These are phyloP conservation scores for Macrophomina pseudophaseolina DNA, from an alignment of 2,329 filamentous ascomycete species.

Conservation along the genomic window DNA sequence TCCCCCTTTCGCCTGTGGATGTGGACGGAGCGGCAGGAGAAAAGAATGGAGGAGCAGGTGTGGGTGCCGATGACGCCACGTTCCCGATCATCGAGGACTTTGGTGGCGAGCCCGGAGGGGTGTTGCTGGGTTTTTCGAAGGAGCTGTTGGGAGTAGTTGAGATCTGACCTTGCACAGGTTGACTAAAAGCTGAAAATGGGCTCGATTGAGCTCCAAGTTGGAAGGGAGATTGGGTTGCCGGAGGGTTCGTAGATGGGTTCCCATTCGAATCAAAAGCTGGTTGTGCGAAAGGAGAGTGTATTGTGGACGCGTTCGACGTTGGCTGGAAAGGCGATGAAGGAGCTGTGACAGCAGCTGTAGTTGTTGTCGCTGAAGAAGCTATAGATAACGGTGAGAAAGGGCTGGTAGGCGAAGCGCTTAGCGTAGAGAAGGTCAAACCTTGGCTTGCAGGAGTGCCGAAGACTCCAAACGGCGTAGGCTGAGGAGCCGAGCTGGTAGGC, in stretches of 20 bases:
- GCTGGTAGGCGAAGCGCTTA: not conserved
- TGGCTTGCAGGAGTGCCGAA: slow-evolving; percentile 11
- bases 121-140: slow-evolving; percentile 13
- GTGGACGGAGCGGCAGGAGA: not conserved
- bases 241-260: not conserved
- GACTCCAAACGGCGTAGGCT: not conserved
- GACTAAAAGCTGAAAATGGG: not conserved
- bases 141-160: slow-evolving; percentile 11
- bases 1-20: not conserved
- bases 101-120: slow-evolving; percentile 22
- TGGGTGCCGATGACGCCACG: slow-evolving; percentile 3
- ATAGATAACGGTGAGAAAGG: slow-evolving; percentile 14
- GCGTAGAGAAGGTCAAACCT: slow-evolving; percentile 8
- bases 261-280: not conserved
- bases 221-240: not conserved
- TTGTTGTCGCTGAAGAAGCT: slow-evolving; percentile 7
- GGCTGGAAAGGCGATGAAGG: slow-evolving; percentile 5
- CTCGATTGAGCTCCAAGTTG: slow-evolving; percentile 4
- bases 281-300: slow-evolving; percentile 5
- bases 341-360: not conserved
- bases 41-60: not conserved
- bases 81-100: not conserved
- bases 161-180: not conserved
- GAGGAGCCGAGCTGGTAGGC: not conserved
- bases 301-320: not conserved